Evolutionary conservation across 1,284 basidiomycete genomes (phyloP), one percentile per base, ranked within the genome.

Genomic region (Ustilago esculenta): DNA sequence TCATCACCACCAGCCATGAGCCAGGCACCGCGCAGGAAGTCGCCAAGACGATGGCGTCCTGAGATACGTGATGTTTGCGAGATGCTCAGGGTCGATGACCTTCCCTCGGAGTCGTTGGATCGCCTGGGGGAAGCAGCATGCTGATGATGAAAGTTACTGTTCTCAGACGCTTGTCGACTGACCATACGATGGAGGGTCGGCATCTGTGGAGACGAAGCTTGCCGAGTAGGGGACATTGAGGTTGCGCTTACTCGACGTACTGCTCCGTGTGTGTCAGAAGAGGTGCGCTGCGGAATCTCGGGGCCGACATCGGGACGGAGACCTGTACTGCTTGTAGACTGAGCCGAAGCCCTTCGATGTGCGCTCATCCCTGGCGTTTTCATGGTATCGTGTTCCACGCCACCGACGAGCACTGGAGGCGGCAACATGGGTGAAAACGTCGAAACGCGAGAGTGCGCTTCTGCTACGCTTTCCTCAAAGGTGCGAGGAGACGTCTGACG

Each of bases 31-130:
- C 68, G 45, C 15, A 71, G 43, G 29, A 71, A 65, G 23, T 61
- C 58, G 14, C 68, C 68, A 18, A 71, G 68, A 25, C 68, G 68
- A 45, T 71, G 68, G 12, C 68, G 68, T 8, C 61, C 61, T 11
- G 68, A 66, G 9, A 60, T 54, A 9, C 58, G 61, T 12, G 61
- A 71, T 5, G 69, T 49, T 34, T 67, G 69, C 21, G 64, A 72
- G 46, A 66, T 66, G 49, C 69, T 72, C 18, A 56, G 34, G 2
- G 55, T 46, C 27, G 69, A 72, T 8, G 55, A 67, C 21, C 55
- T 46, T 12, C 52, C 57, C 15, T 53, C 63, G 4, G 58, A 72
- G 21, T 72, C 69, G 17, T 53, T 32, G 2, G 69, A 72, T 6
- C 51, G 37, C 21, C 63, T 41, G 9, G 50, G 51, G 8, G 52